A percentile compares a stretch with the other conserved stretches of the same genome.
Conservation (phyloP, 345 rosid genomes). For the Barbarea vulgaris region DNA sequence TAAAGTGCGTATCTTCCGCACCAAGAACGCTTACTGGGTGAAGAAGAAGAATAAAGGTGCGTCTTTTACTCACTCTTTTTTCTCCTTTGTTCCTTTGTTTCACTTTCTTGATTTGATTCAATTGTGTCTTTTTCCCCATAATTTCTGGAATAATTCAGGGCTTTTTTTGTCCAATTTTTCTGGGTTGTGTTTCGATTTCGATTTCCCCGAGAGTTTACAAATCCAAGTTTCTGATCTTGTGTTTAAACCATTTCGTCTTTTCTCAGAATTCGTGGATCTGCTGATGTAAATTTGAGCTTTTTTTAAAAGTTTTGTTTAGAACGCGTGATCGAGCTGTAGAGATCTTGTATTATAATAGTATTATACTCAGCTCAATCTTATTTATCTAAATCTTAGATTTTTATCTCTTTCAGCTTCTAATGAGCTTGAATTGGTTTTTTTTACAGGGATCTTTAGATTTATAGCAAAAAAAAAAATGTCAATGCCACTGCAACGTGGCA, state of each 20-base stretch:
- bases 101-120: slow-evolving; percentile 34
- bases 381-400: not conserved
- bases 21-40: slow-evolving; percentile 46
- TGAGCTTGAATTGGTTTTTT: not conserved
- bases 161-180: slow-evolving; percentile 9
- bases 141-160: slow-evolving; percentile 34
- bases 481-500: slow-evolving; percentile 80
- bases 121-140: not conserved
- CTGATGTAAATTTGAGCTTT: slow-evolving; percentile 20
- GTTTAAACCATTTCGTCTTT: slow-evolving; percentile 11
- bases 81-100: not conserved
- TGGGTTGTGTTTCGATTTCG: slow-evolving; percentile 40
- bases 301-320: not conserved
- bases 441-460: slow-evolving; percentile 46
- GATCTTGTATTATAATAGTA: not conserved
- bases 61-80: not conserved
- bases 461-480: slow-evolving; percentile 48
- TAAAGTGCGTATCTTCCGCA: slow-evolving; percentile 26
- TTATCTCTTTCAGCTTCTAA: slow-evolving; percentile 2
- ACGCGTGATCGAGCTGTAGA: not conserved
- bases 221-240: slow-evolving; percentile 26
- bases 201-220: slow-evolving; percentile 10
- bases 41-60: slow-evolving; percentile 4
- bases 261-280: slow-evolving; percentile 47
- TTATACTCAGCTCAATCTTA: not conserved